Evolutionary conservation across 2,329 filamentous ascomycete species (phyloP).

Genomic region (Penicillium palitans): DNA sequence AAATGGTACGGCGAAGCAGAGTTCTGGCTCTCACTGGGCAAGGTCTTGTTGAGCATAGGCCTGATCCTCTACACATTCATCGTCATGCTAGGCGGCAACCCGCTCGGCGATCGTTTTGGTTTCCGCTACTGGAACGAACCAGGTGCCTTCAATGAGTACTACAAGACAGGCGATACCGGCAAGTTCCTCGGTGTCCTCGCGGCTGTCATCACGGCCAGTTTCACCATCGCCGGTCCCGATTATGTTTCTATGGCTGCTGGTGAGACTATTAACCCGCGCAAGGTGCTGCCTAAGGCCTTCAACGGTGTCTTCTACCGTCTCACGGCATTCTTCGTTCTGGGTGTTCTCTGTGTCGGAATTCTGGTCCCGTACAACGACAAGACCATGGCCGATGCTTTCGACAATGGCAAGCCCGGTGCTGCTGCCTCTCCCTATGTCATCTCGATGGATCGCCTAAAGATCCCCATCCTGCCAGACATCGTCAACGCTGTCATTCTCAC

Average conservation of each 20-base stretch:
- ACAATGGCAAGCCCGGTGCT: slow-evolving; percentile 61
- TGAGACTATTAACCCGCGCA: slow-evolving; percentile 69
- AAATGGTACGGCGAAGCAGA: slow-evolving; percentile 76
- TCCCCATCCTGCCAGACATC: slow-evolving; percentile 65
- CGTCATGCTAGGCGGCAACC: slow-evolving; percentile 80
- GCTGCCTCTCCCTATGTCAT: slow-evolving; percentile 69
- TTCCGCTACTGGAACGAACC: slow-evolving; percentile 69
- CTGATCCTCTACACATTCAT: slow-evolving; percentile 77
- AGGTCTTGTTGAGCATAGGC: slow-evolving; percentile 69
- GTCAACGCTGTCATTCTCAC: slow-evolving; percentile 72
- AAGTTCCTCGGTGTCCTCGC: slow-evolving; percentile 73
- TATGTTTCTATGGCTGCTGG: slow-evolving; percentile 66
- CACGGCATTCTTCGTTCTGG: slow-evolving; percentile 72
- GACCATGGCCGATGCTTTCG: slow-evolving; percentile 62
- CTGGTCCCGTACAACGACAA: slow-evolving; percentile 68
- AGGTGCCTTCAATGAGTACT: slow-evolving; percentile 68
- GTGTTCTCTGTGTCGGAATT: slow-evolving; percentile 70
- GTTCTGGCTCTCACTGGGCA: slow-evolving; percentile 71
- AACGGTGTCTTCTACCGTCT: slow-evolving; percentile 79
- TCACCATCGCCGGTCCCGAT: slow-evolving; percentile 67
- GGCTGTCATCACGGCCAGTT: slow-evolving; percentile 70
- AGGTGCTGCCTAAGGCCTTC: slow-evolving; percentile 70
- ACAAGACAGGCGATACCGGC: slow-evolving; percentile 66
- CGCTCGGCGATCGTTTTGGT: slow-evolving; percentile 67
- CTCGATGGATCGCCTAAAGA: slow-evolving; percentile 66